Evolutionary conservation across 2,329 filamentous ascomycete species (phyloP), one percentile per base, ranked within the genome.

Genomic region (Ophiostoma quercus): DNA sequence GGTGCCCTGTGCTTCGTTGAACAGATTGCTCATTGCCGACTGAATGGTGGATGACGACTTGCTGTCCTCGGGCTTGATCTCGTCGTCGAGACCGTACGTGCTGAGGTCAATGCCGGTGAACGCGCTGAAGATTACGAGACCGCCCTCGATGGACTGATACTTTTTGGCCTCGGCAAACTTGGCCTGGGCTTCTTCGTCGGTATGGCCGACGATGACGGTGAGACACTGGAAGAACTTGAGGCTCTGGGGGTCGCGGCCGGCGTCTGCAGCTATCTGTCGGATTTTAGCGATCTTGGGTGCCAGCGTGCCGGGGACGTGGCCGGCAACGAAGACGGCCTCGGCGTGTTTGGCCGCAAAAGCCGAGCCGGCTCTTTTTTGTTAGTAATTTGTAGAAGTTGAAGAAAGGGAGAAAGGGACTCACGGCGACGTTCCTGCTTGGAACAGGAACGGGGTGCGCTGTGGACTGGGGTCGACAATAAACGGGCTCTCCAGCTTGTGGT

Each of bases 21-120:
- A 65, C 1, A 68, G 69, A 41, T 66, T 70, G 32, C 47, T 54
- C 7, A 71, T 66, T 19, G 67, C 43, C 6, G 71, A 70, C 47
- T 54, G 47, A n/a, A 70, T 66, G 47, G 71, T 71, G 65, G 69
- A 34, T 14, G 63, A 57, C 4, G 65, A 54, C n/a, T 54, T 54
- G 47, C 47, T 54, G 47, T 54, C 47, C 3, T 54, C 47, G 19
- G 47, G 16, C n/a, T 54, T 54, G 47, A 54, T 54, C 47, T 54
- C 60, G 11, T 75, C 74, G 65, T 76, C 75, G 1, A 74, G 70
- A 2, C 72, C 72, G 43, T 73, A 75, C 34, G 67, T 51, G 65
- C 69, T 69, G 25, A 76, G 68, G 71, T 76, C 75, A 54, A 76
- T 74, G 66, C 74, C 74, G 5, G 75, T 73, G 39, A 72, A 74